Percentiles rank a stretch among this genome's conserved stretches.
These are phyloP conservation scores for Aureobasidium sp. DNA, from an alignment of 2,329 filamentous ascomycete species.

Conservation along the genomic window DNA sequence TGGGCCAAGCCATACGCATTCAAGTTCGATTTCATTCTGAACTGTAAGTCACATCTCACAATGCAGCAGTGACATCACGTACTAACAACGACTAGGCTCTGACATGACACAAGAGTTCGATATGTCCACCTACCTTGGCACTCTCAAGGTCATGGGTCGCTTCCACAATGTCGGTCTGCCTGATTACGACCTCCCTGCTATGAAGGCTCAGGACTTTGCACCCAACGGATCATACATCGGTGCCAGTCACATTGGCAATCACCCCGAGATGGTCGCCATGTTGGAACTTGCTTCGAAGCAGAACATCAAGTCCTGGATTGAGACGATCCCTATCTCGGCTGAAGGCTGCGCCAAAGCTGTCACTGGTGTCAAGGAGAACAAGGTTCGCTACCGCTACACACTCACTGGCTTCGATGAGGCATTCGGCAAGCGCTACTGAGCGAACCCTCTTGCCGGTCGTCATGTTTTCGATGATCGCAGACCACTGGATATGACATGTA, in stretches of 20 bases:
- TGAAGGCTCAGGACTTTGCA: conserved; percentile 64
- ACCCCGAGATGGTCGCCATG: conserved; percentile 36
- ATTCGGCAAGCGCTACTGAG: conserved; percentile 39
- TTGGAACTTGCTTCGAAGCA: conserved; percentile 33
- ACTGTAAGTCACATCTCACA: conserved; percentile 29
- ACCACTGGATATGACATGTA: too few species aligned
- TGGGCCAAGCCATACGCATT: conserved; percentile 48
- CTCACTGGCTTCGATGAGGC: conserved; percentile 56
- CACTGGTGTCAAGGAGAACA: conserved; percentile 56
- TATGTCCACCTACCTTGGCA: conserved; percentile 58
- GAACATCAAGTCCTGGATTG: conserved; percentile 40
- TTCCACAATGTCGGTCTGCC: conserved; percentile 71
- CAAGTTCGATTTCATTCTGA: conserved; percentile 52
- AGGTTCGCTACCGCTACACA: conserved; percentile 62
- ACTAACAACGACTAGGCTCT: conserved; percentile 32
- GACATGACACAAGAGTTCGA: conserved; percentile 58
- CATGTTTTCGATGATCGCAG: too few species aligned
- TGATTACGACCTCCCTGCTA: conserved; percentile 58
- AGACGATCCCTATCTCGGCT: conserved; percentile 60
- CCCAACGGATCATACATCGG: conserved; percentile 53
- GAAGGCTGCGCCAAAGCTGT: conserved; percentile 59
- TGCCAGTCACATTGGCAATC: conserved; percentile 35
- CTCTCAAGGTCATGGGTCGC: conserved; percentile 67
- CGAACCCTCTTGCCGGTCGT: too few species aligned
- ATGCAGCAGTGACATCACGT: too few species aligned